Conservation (phyloP, 2,329 filamentous ascomycete genomes). For the Clonostachys rosea region DNA sequence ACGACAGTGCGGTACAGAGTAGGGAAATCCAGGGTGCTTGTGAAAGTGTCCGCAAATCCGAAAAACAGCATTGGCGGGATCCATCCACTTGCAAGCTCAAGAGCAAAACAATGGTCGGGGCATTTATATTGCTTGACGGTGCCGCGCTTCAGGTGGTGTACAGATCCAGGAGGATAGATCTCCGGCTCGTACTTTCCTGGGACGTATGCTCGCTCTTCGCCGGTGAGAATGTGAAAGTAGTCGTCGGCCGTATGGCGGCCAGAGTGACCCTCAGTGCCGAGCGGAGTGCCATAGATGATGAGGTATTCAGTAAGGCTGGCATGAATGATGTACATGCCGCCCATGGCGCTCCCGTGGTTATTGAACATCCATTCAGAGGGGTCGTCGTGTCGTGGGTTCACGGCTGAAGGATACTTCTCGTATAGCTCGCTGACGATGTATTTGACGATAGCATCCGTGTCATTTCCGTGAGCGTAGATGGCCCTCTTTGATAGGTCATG, state of each 20-base stretch:
- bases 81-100: conserved; percentile 84
- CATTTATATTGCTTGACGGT: conserved; percentile 80
- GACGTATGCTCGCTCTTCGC: conserved; percentile 71
- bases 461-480: conserved; percentile 66
- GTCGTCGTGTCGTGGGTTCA: conserved; percentile 43
- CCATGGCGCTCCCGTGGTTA: conserved; percentile 89
- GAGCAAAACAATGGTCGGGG: conserved; percentile 70
- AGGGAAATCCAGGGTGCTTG: conserved; percentile 78
- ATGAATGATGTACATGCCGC: conserved; percentile 85
- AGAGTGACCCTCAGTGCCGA: conserved; percentile 84
- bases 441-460: conserved; percentile 64
- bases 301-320: conserved; percentile 86
- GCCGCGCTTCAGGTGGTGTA: conserved; percentile 70
- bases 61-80: conserved; percentile 92
- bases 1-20: conserved; percentile 76
- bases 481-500: conserved; percentile 64
- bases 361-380: conserved; percentile 87
- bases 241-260: conserved; percentile 90
- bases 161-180: conserved; percentile 62
- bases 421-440: conserved; percentile 67
- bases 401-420: conserved; percentile 40
- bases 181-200: conserved; percentile 64
- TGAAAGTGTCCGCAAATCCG: conserved; percentile 77
- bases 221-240: conserved; percentile 87
- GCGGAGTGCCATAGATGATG: conserved; percentile 79